phyloP scores from a whole-genome alignment of 2,329 filamentous ascomycete genomes.

The Beauveria varroae region DNA sequence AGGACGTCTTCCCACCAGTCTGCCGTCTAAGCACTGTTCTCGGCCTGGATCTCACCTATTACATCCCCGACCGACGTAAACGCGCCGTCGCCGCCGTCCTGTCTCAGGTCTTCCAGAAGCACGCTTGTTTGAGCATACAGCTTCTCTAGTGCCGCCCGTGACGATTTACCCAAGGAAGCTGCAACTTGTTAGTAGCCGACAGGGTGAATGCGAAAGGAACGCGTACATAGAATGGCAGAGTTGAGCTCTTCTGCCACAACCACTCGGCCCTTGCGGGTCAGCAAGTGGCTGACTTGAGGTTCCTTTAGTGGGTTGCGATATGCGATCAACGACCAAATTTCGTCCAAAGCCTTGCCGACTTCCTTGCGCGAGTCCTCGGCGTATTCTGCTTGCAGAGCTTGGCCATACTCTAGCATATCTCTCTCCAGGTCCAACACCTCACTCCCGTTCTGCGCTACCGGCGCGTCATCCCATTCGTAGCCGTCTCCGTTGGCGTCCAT shows the following conservation, averaged over 20 bases:
- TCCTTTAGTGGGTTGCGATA: constrained; percentile 76
- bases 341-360: constrained; percentile 64
- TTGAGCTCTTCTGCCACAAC: constrained; percentile 90
- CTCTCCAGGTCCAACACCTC: constrained; percentile 46
- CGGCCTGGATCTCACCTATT: constrained; percentile 31
- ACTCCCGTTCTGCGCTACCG: constrained; percentile 14
- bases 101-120: constrained; percentile 72
- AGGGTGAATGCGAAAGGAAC: neutral
- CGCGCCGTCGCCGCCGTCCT: constrained; percentile 71
- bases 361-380: constrained; percentile 61
- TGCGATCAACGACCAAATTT: constrained; percentile 83
- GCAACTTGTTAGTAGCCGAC: constrained; percentile 14
- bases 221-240: constrained; percentile 79
- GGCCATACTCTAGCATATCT: constrained; percentile 72
- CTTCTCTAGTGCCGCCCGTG: constrained; percentile 75
- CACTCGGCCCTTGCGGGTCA: constrained; percentile 67
- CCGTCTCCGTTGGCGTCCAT: constrained; percentile 49
- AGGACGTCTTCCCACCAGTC: neutral
- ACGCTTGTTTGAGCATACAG: constrained; percentile 81
- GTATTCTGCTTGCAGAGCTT: constrained; percentile 71
- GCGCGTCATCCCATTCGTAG: constrained; percentile 39
- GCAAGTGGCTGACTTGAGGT: constrained; percentile 63
- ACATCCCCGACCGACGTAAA: constrained; percentile 61
- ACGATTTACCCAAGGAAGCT: constrained; percentile 89
- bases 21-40: constrained; percentile 18